Percentiles rank a stretch among this genome's conserved stretches.
Evolutionary conservation across 495 filamentous ascomycete genomes (phyloP).

Genomic region (Penicillium paxilli): DNA sequence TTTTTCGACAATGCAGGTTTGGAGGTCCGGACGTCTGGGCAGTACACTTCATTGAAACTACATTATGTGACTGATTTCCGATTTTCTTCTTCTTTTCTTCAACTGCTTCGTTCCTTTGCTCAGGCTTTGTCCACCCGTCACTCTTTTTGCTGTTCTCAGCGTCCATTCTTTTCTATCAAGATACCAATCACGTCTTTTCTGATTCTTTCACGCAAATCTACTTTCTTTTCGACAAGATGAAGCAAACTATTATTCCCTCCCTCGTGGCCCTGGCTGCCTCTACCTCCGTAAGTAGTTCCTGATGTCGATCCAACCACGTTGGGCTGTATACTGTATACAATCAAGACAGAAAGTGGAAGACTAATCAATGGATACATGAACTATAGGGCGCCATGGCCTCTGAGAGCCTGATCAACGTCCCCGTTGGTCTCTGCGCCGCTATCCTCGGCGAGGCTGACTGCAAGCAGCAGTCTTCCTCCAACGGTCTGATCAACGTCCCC

Average conservation of each 20-base stretch:
- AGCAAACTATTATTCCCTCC: slow-evolving; percentile 29
- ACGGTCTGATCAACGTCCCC: slow-evolving; percentile 30
- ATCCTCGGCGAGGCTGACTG: slow-evolving; percentile 29
- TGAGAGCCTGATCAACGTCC: slow-evolving; percentile 26
- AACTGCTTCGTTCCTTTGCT: slow-evolving; percentile 18
- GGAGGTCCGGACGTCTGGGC: neutral
- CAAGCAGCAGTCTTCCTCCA: slow-evolving; percentile 14
- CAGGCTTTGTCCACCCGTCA: slow-evolving; percentile 12
- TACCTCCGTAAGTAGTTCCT: slow-evolving; percentile 8
- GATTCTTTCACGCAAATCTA: slow-evolving; percentile 15
- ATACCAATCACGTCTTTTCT: slow-evolving; percentile 2
- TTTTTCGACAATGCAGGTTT: neutral
- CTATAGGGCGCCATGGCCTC: slow-evolving; percentile 18
- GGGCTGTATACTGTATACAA: neutral
- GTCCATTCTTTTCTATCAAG: slow-evolving; percentile 23
- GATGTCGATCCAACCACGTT: neutral
- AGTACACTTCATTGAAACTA: neutral
- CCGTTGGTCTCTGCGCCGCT: slow-evolving; percentile 25
- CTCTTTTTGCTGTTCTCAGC: slow-evolving; percentile 27
- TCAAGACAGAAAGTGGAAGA: neutral
- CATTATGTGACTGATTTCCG: slow-evolving; percentile 1
- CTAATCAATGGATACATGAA: neutral
- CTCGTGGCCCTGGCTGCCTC: slow-evolving; percentile 27
- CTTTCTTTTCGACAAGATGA: slow-evolving; percentile 26
- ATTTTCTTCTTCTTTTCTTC: neutral